Evolutionary conservation across 208 protist species (phyloP), one percentile per base, ranked within the genome.

Genomic region (Wallacemonas sp.): DNA sequence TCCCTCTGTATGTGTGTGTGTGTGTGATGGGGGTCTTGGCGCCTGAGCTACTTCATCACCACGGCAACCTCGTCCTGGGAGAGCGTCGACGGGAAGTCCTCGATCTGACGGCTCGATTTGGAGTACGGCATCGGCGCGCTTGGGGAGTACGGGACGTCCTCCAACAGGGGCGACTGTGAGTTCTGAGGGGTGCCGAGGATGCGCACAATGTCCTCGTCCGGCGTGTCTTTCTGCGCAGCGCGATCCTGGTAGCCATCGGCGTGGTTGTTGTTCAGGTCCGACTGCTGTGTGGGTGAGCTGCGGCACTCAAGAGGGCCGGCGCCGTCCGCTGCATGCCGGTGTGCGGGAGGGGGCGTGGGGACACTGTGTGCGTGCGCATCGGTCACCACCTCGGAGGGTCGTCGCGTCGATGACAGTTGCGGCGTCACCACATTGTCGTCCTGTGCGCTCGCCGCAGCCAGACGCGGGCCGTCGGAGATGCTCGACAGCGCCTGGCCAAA

Each of bases 91-190:
- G 52, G 52, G n/a, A 58, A 58, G 52, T 58, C 52, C 32, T 58
- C 52, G 11, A 24, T 3, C 30, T 24, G 30, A 12, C 52, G 52
- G n/a, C 1, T 24, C 32, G 5, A 4, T 24, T 58, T 34, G 6
- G 52, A 58, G 6, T 8, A 58, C 26, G 52, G 52, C 1, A 58
- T 5, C 26, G 52, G 52, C 0, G 52, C 52, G n/a, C 52, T 58
- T 16, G 52, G 52, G n/a, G 52, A 58, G 52, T 27, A 58, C 52
- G 52, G 52, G 9, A 58, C n/a, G 3, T 41, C 52, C 52, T 41
- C 23, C 17, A 11, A 2, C 30, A 19, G n/a, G 16, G 52, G 30
- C 3, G 26, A 19, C 32, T 33, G 12, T 41, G 0, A 24, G 3
- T 41, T n/a, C 9, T 2, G 30, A 21, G 26, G 26, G 11, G 52